Evolutionary conservation across 1,284 basidiomycete genomes (phyloP).

Genomic region (Ganoderma leucocontextum): DNA sequence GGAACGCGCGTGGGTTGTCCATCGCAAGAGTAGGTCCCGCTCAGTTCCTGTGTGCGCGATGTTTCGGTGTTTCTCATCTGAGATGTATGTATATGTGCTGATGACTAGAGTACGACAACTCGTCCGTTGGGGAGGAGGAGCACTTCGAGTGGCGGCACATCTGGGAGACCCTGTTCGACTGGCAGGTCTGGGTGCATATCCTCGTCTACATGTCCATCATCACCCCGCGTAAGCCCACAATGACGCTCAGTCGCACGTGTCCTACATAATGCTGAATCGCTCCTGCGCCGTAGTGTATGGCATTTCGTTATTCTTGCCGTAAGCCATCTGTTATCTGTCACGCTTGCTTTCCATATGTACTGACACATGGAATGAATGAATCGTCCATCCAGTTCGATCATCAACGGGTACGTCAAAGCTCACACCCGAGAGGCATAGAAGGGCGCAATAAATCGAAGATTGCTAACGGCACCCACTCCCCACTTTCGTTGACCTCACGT

Average conservation of each 20-base stretch:
- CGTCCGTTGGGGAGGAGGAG: slow-evolving; percentile 72
- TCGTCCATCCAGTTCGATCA: slow-evolving; percentile 60
- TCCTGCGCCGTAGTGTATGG: slow-evolving; percentile 28
- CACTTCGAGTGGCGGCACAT: slow-evolving; percentile 62
- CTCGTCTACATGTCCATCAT: slow-evolving; percentile 69
- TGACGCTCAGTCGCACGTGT: too few relatives aligned
- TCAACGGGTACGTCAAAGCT: slow-evolving; percentile 52
- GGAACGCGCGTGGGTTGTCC: slow-evolving; percentile 66
- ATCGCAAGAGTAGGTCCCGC: slow-evolving; percentile 59
- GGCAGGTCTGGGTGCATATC: slow-evolving; percentile 70
- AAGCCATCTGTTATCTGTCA: slow-evolving; percentile 6
- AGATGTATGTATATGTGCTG: background rate
- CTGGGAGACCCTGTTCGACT: slow-evolving; percentile 62
- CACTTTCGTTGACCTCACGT: background rate
- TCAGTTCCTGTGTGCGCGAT: slow-evolving; percentile 19
- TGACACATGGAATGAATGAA: background rate
- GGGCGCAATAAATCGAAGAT: background rate
- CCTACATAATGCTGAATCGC: background rate
- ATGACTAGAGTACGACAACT: slow-evolving; percentile 65
- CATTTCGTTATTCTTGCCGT: slow-evolving; percentile 37
- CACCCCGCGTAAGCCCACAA: slow-evolving; percentile 57
- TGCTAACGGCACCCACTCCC: background rate
- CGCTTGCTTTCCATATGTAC: background rate
- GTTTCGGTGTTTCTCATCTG: background rate
- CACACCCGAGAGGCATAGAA: background rate